Evolutionary conservation across 192 early-diverging fungal genomes (phyloP), one percentile per base, ranked within the genome.

Genomic region (Umbelopsis isabellina): DNA sequence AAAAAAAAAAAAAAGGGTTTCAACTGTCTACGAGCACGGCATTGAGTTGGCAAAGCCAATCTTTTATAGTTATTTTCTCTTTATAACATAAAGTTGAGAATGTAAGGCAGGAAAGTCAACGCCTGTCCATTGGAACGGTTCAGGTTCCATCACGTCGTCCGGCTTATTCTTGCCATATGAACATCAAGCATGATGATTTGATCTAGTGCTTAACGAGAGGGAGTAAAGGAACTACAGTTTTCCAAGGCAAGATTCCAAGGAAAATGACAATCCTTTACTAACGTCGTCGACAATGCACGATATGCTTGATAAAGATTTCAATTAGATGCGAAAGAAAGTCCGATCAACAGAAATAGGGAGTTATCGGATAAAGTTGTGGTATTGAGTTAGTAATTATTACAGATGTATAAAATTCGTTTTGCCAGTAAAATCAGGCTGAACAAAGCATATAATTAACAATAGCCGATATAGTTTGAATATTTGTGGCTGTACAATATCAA

Each of bases 261-360:
- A 61, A 61, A 35, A 27, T 61, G 55, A 61, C 33, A 35, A 61
- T 25, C 27, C 55, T 61, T 61, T 30, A 61, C 55, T 61, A 61
- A 61, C 55, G 55, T 61, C 55, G 55, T 61, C 55, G 55, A 61
- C 55, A 35, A 61, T 61, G 55, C 55, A 61, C 55, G 55, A 61
- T 27, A 25, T 27, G 55, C 48, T 61, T 35, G 55, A 61, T 61
- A 25, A 53, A 61, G 33, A 61, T 61, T 61, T 55, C 18, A 5
- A 18, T 13, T 35, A 41, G 2, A 41, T 37, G 27, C 30, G 13
- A 35, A 30, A 11, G 13, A 61, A 61, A 61, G 55, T 61, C 55
- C 55, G 55, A 22, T 25, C 11, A n/a, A 4, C 25, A 16, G 55
- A 10, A 22, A 61, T 61, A 18, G 55, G 37, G 37, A 41, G 37